Percentiles rank a stretch among this genome's conserved stretches.
phyloP scores from a whole-genome alignment of 768 basidiomycete genomes.

The Naganishia randhawae region DNA sequence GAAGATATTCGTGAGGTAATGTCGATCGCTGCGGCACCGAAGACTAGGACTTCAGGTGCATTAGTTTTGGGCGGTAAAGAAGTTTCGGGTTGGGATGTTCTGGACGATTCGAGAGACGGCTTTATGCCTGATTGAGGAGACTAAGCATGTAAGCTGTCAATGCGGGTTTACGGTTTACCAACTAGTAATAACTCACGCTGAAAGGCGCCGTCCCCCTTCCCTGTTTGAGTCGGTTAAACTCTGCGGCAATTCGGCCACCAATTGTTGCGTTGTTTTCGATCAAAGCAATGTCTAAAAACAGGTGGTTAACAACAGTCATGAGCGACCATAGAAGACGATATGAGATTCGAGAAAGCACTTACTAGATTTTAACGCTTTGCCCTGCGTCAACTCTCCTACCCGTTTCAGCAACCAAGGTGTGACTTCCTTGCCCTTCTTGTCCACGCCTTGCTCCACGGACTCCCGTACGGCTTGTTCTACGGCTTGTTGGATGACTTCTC shows the following conservation, averaged over 20 bases:
- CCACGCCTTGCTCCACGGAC: conserved; percentile 74
- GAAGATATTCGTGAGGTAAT: conserved; percentile 61
- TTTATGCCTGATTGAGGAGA: background rate
- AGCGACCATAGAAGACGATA: background rate
- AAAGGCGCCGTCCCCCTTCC: background rate
- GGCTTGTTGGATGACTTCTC: conserved; percentile 65
- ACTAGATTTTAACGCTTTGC: conserved; percentile 71
- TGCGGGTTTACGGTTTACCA: background rate
- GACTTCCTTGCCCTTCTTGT: conserved; percentile 76
- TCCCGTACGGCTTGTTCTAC: conserved; percentile 82
- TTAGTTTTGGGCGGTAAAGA: background rate
- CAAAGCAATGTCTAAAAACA: conserved; percentile 69
- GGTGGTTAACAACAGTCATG: background rate
- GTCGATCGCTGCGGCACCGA: conserved; percentile 87
- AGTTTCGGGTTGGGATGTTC: background rate
- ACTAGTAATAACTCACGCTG: conserved; percentile 9
- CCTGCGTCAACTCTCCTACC: conserved; percentile 73
- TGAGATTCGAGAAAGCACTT: conserved; percentile 43
- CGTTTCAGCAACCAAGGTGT: conserved; percentile 91
- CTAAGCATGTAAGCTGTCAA: conserved; percentile 12
- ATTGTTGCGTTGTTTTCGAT: conserved; percentile 81
- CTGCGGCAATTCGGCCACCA: conserved; percentile 54
- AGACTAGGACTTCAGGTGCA: conserved; percentile 58
- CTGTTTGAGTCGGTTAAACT: conserved; percentile 26
- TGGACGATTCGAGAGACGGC: conserved; percentile 16